Conservation (phyloP, 768 basidiomycete species). For the Chalciporus sphaerocephalus region DNA sequence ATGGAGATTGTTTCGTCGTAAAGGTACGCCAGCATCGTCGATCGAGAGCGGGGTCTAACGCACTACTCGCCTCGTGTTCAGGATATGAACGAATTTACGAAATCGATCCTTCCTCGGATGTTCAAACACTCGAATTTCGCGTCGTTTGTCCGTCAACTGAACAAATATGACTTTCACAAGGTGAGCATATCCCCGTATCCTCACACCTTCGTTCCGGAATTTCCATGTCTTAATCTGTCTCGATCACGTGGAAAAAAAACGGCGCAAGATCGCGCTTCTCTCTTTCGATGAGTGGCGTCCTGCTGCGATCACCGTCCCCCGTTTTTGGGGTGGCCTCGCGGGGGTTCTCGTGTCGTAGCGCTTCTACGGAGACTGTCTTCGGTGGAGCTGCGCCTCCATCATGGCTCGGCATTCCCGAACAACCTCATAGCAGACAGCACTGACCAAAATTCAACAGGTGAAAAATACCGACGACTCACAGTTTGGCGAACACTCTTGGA, state of each 20-base stretch:
- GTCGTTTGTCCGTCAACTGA: constrained; percentile 85
- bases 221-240: constrained; percentile 6
- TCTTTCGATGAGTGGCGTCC: constrained; percentile 2
- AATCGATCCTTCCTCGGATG: constrained; percentile 82
- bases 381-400: not conserved
- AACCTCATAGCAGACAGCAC: not conserved
- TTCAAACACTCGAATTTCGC: constrained; percentile 97
- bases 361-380: not conserved
- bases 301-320: constrained; percentile 10
- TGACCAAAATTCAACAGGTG: constrained; percentile 37
- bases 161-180: constrained; percentile 98
- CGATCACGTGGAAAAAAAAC: constrained; percentile 9
- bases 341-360: constrained; percentile 1
- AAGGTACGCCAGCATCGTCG: constrained; percentile 41
- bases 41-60: constrained; percentile 9
- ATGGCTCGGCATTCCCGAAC: constrained; percentile 5
- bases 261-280: constrained; percentile 18
- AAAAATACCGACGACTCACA: constrained; percentile 83
- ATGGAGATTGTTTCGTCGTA: constrained; percentile 87
- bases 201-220: not conserved
- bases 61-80: constrained; percentile 20
- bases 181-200: constrained; percentile 31
- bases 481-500: constrained; percentile 58
- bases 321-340: constrained; percentile 13
- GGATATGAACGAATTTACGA: constrained; percentile 97